Evolutionary conservation across 257 asterid genomes (phyloP), one percentile per base, ranked within the genome.

Genomic region (Apocynum venetum): DNA sequence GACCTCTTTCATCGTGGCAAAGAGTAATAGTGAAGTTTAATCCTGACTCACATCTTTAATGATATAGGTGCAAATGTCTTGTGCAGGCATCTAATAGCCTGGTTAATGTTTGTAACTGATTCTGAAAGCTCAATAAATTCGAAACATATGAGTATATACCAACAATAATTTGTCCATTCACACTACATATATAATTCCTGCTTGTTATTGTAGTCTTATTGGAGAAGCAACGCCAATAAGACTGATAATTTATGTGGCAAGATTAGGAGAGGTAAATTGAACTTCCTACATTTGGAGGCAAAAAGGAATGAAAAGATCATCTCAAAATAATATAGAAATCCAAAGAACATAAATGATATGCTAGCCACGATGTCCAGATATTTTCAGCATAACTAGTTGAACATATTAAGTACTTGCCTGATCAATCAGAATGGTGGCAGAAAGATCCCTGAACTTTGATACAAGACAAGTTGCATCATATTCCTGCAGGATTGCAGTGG

Each of bases 341-440:
- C 56, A 36, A 49, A 7, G 41, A 13, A 8, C 40, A 53, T 35
- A 49, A 53, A 19, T 14, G 19, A 76, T 51, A 56, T 8, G 38
- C 44, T 51, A 38, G 25, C n/a, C 13, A 53, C 19, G 25, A 38
- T 8, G 44, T 35, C 19, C 53, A 4, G 25, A 47, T 57, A 59
- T 38, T 38, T 53, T 65, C 20, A 38, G 78, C 74, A 63, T 41
- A 78, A 59, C 31, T 44, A 71, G n/a, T n/a, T 41, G 48, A 64
- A 74, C 20, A 20, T 10, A 40, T 41, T 17, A 57, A 72, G 72
- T 41, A 7, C 52, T 57, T 80, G 93, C 99, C 99, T 96, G 99
- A 81, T 96, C 99, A 80, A 96, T 96, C 79, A 96, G 88, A 87
- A 96, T 91, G 71, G 97, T 88, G 20, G 97, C 92, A 8, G 97